Conservation (phyloP, 495 filamentous ascomycete species). For the Penicillium steckii region DNA sequence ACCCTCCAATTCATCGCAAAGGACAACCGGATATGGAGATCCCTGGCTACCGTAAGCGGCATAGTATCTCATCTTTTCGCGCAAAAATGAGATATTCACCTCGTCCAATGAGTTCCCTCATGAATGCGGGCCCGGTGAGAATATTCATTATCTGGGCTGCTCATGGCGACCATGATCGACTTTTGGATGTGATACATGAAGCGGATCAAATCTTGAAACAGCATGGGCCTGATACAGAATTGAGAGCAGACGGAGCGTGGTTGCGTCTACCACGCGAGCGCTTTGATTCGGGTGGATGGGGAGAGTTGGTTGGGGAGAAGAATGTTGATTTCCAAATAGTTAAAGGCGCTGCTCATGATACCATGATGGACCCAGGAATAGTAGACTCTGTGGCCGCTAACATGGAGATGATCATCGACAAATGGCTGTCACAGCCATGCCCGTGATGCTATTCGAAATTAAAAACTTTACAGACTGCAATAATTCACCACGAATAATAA, state of each 20-base stretch:
- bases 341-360: constrained; percentile 16
- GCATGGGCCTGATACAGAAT: constrained; percentile 8
- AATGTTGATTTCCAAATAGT: constrained; percentile 16
- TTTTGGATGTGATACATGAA: constrained; percentile 9
- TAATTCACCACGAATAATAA: no score
- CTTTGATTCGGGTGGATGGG: constrained; percentile 18
- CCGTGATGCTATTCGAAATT: not conserved
- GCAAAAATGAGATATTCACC: constrained; percentile 19
- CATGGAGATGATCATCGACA: constrained; percentile 11
- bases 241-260: constrained; percentile 8
- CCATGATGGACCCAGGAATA: constrained; percentile 13
- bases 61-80: constrained; percentile 6
- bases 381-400: constrained; percentile 3
- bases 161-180: constrained; percentile 15
- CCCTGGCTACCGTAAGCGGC: constrained; percentile 7
- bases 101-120: constrained; percentile 6
- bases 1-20: constrained; percentile 23
- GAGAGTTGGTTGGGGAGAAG: constrained; percentile 15
- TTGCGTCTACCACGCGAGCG: constrained; percentile 13
- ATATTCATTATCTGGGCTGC: constrained; percentile 22
- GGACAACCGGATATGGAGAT: constrained; percentile 12
- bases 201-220: constrained; percentile 8
- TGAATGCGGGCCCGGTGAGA: constrained; percentile 1
- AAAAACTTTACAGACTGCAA: no score
- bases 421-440: constrained; percentile 4